Evolutionary conservation across 768 basidiomycete genomes (phyloP).

Genomic region (Serendipita sp.): DNA sequence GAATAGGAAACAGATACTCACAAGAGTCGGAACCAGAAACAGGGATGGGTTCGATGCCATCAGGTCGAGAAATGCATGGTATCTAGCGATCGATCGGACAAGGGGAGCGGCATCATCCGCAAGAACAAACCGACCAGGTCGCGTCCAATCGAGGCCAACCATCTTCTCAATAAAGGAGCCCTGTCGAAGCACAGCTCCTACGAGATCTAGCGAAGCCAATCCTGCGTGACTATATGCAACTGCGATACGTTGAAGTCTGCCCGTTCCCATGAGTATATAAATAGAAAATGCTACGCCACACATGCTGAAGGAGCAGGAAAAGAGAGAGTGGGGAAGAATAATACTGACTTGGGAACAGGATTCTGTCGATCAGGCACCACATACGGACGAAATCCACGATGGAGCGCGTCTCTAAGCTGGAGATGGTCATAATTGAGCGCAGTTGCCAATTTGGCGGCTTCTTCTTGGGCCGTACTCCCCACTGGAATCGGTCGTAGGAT

Average conservation of each 20-base stretch:
- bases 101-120: slow-evolving; percentile 6
- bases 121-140: background rate
- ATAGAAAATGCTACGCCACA: no score
- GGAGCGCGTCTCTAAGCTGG: background rate
- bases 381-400: background rate
- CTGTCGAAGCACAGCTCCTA: slow-evolving; percentile 10
- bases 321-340: no score
- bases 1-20: background rate
- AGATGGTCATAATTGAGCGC: background rate
- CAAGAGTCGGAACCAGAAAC: slow-evolving; percentile 13
- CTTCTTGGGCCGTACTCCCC: no score
- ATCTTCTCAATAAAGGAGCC: slow-evolving; percentile 10
- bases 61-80: slow-evolving; percentile 13
- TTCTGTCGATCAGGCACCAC: background rate
- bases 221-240: background rate
- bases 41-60: slow-evolving; percentile 7
- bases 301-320: no score
- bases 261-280: no score
- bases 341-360: background rate
- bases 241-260: background rate
- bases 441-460: no score
- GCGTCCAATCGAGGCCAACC: slow-evolving; percentile 11
- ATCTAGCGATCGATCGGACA: slow-evolving; percentile 10
- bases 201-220: slow-evolving; percentile 2
- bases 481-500: no score